Percentiles rank a stretch among this genome's conserved stretches.
Evolutionary conservation across 176 grass and related monocot species (phyloP).

Genomic region (Cenchrus americanus): DNA sequence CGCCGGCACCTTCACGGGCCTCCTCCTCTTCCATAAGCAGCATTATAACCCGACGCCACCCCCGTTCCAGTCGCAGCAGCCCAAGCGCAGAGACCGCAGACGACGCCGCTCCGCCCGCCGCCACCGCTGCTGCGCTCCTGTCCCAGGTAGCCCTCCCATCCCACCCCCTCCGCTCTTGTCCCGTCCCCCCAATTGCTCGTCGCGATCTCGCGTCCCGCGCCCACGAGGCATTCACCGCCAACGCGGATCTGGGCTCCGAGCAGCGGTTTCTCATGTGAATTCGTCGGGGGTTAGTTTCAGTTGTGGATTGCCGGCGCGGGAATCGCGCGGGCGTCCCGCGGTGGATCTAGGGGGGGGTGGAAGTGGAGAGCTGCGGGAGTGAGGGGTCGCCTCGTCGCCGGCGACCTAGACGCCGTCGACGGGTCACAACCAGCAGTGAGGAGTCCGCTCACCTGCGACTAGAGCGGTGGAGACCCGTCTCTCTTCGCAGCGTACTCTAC

Average conservation of each 20-base stretch:
- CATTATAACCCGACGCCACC: constrained; percentile 32
- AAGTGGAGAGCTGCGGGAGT: neutral
- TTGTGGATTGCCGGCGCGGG: neutral
- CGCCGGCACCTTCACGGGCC: no score
- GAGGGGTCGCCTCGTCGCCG: neutral
- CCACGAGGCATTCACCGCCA: no score
- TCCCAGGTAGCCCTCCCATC: constrained; percentile 7
- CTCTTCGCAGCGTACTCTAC: neutral
- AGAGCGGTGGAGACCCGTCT: neutral
- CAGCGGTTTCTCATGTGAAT: neutral
- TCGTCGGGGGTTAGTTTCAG: neutral
- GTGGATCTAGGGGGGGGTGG: constrained; percentile 3
- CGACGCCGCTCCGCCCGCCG: neutral
- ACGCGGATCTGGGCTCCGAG: neutral
- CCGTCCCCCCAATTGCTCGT: neutral
- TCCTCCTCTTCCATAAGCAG: no score
- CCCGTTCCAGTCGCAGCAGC: neutral
- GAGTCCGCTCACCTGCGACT: neutral
- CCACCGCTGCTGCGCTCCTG: neutral
- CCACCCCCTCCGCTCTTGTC: neutral
- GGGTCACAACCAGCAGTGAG: neutral
- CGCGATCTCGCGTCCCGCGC: neutral
- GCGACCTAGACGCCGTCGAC: neutral
- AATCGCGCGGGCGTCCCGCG: neutral
- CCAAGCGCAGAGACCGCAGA: neutral